Base-by-base conservation (phyloP, 2,329 filamentous ascomycete genomes). In the Monosporascus sp. region DNA sequence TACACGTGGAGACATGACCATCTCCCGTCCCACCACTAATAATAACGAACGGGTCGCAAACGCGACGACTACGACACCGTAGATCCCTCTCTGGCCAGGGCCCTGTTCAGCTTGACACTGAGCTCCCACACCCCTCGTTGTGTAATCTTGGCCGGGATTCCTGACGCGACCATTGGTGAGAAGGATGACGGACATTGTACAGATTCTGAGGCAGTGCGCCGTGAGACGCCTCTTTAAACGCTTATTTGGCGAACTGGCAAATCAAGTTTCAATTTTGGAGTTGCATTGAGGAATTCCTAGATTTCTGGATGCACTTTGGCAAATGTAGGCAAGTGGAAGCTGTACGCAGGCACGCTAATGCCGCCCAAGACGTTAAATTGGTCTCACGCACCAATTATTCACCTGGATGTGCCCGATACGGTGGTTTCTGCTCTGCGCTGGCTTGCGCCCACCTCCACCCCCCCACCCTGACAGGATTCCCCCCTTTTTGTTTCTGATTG, bases 101-200 rank as follows among this genome's bases (percentile, higher is more conserved):
- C 31, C 46, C 49, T 20, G 43, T 53, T 60, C 20, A 27, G 19
- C 22, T 31, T 9, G 45, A 16, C 45, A 35, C 40, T 20, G 9
- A 41, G 53, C 51, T 58, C 37, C 47, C 50, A 38, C 49, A n/a
- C 53, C 53, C 53, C 53, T 52, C 56, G 49, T 52, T 48, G 27
- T 22, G 22, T 17, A 37, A 51, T 44, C 55, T 60, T 60, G 62
- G 54, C 54, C 48, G 43, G 27, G 19, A 56, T 58, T 48, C 41
- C 19, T 31, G 59, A 67, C 65, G 66, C 59, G 64, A 66, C 56
- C 49, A 68, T 67, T 67, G 65, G 65, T 27, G 49, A 20, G 48
- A 52, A 49, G 46, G 31, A 20, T 46, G 31, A 40, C 37, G 37
- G 54, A 52, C 54, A 51, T 53, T 55, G 52, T 52, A 54, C 52